Conservation (phyloP, 2,329 filamentous ascomycete genomes). For the Gliomastix tumulicola region DNA sequence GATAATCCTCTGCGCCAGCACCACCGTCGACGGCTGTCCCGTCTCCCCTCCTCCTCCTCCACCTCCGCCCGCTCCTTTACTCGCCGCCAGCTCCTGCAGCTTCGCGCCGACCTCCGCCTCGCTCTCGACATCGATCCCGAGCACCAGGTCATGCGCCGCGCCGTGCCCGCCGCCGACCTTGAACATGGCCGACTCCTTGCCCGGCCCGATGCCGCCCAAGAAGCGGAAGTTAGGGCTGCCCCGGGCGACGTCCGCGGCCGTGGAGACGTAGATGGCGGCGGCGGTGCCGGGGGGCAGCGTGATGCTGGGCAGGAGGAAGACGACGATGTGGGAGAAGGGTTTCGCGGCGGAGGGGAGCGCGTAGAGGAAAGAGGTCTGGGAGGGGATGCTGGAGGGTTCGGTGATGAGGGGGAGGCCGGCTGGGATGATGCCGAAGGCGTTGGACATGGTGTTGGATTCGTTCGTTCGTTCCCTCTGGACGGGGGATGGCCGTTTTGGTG, state of each 20-base stretch:
- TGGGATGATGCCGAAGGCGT: slow-evolving; percentile 52
- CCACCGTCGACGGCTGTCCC: slow-evolving; percentile 55
- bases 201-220: slow-evolving; percentile 80
- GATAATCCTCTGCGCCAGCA: slow-evolving; percentile 89
- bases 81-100: slow-evolving; percentile 49
- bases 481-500: too few species aligned
- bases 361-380: slow-evolving; percentile 50
- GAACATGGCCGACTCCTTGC: slow-evolving; percentile 90
- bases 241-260: slow-evolving; percentile 34
- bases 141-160: too few species aligned
- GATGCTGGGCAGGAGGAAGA: slow-evolving; percentile 80
- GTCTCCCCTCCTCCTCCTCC: slow-evolving; percentile 12
- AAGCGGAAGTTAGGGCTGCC: slow-evolving; percentile 63
- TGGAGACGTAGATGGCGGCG: slow-evolving; percentile 80
- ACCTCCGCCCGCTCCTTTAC: slow-evolving; percentile 11
- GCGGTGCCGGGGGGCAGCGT: slow-evolving; percentile 68
- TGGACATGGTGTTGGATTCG: slow-evolving; percentile 23
- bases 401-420: slow-evolving; percentile 52
- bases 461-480: too few species aligned
- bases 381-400: slow-evolving; percentile 43
- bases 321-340: slow-evolving; percentile 73
- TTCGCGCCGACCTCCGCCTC: slow-evolving; percentile 64
- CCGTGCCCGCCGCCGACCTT: slow-evolving; percentile 53
- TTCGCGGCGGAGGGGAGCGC: slow-evolving; percentile 31
- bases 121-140: slow-evolving; percentile 80